phyloP scores from a whole-genome alignment of 2,329 filamentous ascomycete species.

The Sordariomycetes sp. region DNA sequence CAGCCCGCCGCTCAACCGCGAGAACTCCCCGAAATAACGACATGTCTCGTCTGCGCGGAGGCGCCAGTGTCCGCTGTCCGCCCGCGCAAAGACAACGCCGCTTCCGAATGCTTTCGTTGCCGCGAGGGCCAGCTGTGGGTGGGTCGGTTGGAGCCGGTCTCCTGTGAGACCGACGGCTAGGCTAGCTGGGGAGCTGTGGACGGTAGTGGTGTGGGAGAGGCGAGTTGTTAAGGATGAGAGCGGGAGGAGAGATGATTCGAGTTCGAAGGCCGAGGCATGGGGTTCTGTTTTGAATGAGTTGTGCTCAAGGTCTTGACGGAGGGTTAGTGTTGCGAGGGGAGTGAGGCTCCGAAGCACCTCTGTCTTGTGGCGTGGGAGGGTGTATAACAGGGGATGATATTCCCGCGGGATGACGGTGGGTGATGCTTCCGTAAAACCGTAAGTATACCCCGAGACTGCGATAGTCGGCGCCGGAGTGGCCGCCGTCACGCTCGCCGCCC shows the following conservation, averaged over 20 bases:
- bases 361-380: slow-evolving; percentile 19
- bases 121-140: slow-evolving; percentile 2
- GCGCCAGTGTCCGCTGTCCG: slow-evolving; percentile 28
- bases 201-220: slow-evolving; percentile 17
- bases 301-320: slow-evolving; percentile 23
- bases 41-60: slow-evolving; percentile 14
- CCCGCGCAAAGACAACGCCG: slow-evolving; percentile 22
- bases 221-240: slow-evolving; percentile 21
- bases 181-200: slow-evolving; percentile 14
- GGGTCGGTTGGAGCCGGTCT: slow-evolving; percentile 6
- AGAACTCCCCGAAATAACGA: slow-evolving; percentile 18
- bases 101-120: slow-evolving; percentile 9
- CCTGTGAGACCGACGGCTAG: slow-evolving; percentile 21
- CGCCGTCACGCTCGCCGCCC: slow-evolving; percentile 1
- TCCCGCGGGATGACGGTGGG: slow-evolving; percentile 19
- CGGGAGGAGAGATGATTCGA: slow-evolving; percentile 24
- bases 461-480: slow-evolving; percentile 17
- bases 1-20: slow-evolving; percentile 15
- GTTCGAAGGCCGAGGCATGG: slow-evolving; percentile 14
- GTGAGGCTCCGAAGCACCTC: slow-evolving; percentile 24
- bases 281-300: background rate
- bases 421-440: slow-evolving; percentile 21
- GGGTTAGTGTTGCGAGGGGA: slow-evolving; percentile 20
- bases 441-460: slow-evolving; percentile 23
- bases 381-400: slow-evolving; percentile 23